These are phyloP conservation scores for Trypanosoma cruzi DNA, from an alignment of 208 protist species.

Conservation along the genomic window DNA sequence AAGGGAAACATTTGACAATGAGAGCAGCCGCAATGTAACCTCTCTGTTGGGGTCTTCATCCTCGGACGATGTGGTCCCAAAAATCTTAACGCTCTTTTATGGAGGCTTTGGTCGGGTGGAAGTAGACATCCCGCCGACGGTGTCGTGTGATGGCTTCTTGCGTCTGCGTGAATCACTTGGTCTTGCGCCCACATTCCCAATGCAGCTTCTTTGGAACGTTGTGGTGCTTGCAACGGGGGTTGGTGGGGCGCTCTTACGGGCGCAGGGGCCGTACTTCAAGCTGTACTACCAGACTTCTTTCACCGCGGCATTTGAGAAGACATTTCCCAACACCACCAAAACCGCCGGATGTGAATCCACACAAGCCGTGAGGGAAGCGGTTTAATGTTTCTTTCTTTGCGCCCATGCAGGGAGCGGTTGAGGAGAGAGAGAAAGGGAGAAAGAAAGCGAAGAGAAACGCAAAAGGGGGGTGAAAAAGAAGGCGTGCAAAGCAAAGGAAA, in stretches of 20 bases:
- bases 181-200: constrained; percentile 46
- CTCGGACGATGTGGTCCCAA: constrained; percentile 9
- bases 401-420: too few relatives aligned
- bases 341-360: background rate
- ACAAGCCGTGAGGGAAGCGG: background rate
- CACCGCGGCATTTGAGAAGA: constrained; percentile 20
- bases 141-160: constrained; percentile 44
- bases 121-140: constrained; percentile 59
- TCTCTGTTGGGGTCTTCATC: background rate
- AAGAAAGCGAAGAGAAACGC: too few relatives aligned
- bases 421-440: background rate
- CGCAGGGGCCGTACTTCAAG: constrained; percentile 15
- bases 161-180: constrained; percentile 45
- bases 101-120: constrained; percentile 78
- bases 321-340: background rate
- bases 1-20: constrained; percentile 33
- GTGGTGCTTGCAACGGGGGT: constrained; percentile 56
- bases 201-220: constrained; percentile 79
- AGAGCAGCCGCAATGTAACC: background rate
- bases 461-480: too few relatives aligned
- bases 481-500: background rate
- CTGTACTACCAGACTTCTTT: constrained; percentile 31
- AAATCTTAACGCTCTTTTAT: constrained; percentile 43
- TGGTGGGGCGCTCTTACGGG: constrained; percentile 33
- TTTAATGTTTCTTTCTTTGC: too few relatives aligned